A percentile compares a stretch with the other conserved stretches of the same genome.
Conservation (phyloP, 1,284 basidiomycete species). For the Thecaphora frezii region DNA sequence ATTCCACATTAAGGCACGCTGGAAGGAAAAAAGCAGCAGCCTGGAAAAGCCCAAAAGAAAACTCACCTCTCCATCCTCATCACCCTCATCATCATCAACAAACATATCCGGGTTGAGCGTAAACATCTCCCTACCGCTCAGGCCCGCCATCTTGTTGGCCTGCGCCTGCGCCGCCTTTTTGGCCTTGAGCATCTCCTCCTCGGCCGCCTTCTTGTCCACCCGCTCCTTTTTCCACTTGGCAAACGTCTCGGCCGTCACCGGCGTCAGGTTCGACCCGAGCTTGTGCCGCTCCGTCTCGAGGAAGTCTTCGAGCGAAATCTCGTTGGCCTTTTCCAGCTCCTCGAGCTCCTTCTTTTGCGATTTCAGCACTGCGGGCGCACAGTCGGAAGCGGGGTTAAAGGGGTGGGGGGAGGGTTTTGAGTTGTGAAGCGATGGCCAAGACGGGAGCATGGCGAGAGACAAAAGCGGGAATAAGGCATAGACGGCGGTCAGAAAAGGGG, state of each 20-base stretch:
- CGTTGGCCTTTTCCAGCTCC: constrained; percentile 75
- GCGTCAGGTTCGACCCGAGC: constrained; percentile 70
- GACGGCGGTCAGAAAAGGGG: no score
- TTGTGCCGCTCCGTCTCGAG: constrained; percentile 94
- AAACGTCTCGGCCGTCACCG: constrained; percentile 91
- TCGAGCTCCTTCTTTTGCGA: constrained; percentile 70
- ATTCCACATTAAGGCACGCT: not conserved
- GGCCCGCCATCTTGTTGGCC: constrained; percentile 87
- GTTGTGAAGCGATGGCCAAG: no score
- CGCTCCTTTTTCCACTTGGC: constrained; percentile 81
- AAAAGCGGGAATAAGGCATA: no score
- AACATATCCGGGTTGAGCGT: constrained; percentile 93
- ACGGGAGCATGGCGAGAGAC: no score
- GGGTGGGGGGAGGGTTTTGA: no score
- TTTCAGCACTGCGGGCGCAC: constrained; percentile 67
- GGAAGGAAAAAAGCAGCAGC: constrained; percentile 1
- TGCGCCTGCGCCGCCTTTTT: constrained; percentile 81
- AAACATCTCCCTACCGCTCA: constrained; percentile 93
- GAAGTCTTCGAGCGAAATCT: constrained; percentile 94
- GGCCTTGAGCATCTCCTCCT: constrained; percentile 84
- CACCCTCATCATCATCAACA: constrained; percentile 69
- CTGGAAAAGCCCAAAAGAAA: not conserved
- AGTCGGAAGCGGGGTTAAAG: not conserved
- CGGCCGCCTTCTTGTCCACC: constrained; percentile 68
- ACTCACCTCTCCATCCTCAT: constrained; percentile 55